Conservation (phyloP, 2,329 filamentous ascomycete species). For the Cladosporium oxysporum region DNA sequence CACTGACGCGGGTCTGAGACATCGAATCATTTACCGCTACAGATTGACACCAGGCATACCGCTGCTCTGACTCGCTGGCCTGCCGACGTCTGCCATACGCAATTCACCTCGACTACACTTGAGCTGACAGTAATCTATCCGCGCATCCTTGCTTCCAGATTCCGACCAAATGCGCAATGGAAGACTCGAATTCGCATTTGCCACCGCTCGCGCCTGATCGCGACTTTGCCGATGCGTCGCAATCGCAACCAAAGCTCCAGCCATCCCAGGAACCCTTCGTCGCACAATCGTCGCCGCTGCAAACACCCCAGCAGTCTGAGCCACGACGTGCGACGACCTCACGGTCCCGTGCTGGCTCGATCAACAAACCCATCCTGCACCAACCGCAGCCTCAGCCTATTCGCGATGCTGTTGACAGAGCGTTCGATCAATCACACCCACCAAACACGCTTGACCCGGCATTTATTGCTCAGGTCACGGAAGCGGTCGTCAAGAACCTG, state of each 20-base stretch:
- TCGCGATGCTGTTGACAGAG: constrained; percentile 59
- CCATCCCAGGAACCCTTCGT: constrained; percentile 16
- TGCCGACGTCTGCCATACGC: neutral
- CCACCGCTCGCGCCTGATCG: constrained; percentile 15
- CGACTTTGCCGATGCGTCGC: constrained; percentile 6
- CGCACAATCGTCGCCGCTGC: constrained; percentile 13
- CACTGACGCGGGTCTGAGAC: constrained; percentile 19
- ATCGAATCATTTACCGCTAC: constrained; percentile 17
- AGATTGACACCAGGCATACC: constrained; percentile 18
- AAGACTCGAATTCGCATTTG: constrained; percentile 15
- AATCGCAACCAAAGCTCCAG: constrained; percentile 14
- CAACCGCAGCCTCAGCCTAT: constrained; percentile 47
- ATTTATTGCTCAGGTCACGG: constrained; percentile 59
- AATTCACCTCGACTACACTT: neutral
- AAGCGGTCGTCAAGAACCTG: constrained; percentile 51
- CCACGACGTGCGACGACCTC: constrained; percentile 14
- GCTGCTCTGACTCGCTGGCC: constrained; percentile 9
- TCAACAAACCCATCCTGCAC: constrained; percentile 25
- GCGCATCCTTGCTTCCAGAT: constrained; percentile 8
- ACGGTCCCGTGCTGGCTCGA: constrained; percentile 22
- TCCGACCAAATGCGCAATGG: constrained; percentile 18
- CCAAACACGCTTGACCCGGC: constrained; percentile 55
- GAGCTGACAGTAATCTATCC: neutral
- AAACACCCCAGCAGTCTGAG: constrained; percentile 9
- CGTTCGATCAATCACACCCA: constrained; percentile 50